Conservation (phyloP, 2,329 filamentous ascomycete genomes). For the Myriangium duriaei region DNA sequence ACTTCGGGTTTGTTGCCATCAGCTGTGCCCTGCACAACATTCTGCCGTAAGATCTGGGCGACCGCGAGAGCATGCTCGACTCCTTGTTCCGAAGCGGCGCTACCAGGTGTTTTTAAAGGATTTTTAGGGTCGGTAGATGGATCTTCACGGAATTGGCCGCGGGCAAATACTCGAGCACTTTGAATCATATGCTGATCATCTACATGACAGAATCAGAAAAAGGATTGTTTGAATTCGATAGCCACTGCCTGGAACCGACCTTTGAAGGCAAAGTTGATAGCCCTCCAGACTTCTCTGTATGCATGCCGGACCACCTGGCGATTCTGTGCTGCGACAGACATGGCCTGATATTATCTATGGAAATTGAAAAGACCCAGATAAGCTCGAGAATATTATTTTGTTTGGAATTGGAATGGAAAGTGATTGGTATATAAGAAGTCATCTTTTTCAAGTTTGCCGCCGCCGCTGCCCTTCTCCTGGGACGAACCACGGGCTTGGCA, state of each 20-base stretch:
- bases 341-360: too few species aligned
- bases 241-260: too few species aligned
- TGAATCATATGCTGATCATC: conserved; percentile 57
- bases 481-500: not conserved
- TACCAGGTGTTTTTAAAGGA: conserved; percentile 31
- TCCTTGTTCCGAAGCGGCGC: conserved; percentile 48
- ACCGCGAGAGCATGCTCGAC: conserved; percentile 74
- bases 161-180: conserved; percentile 61
- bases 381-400: too few species aligned
- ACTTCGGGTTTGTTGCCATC: conserved; percentile 5
- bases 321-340: conserved; percentile 14
- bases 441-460: too few species aligned
- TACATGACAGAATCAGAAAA: conserved; percentile 27
- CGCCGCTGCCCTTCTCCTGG: too few species aligned
- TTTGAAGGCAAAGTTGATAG: conserved; percentile 70
- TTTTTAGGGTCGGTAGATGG: conserved; percentile 33
- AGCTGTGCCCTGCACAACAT: conserved; percentile 66
- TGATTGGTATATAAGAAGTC: too few species aligned
- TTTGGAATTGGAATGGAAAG: too few species aligned
- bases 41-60: conserved; percentile 64
- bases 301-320: conserved; percentile 54
- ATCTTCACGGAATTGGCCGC: conserved; percentile 59
- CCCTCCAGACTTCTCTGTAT: conserved; percentile 71
- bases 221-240: too few species aligned
- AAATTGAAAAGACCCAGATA: too few species aligned